These are phyloP conservation scores for Orbilia blumenaviensis DNA, from an alignment of 2,329 filamentous ascomycete species.

Conservation along the genomic window DNA sequence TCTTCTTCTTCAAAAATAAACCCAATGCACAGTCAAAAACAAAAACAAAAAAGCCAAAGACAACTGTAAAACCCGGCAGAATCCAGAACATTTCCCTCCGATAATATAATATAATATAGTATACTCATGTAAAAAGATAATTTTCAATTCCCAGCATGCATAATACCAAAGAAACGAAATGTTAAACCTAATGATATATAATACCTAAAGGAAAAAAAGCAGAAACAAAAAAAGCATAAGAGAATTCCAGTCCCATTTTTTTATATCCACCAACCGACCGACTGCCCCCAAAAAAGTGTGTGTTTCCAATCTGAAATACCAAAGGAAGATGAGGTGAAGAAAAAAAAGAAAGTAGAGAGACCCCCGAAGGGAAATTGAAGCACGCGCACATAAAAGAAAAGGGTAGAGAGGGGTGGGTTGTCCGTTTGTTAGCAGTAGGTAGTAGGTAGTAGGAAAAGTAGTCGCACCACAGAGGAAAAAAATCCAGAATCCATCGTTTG, in stretches of 20 bases:
- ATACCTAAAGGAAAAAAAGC: conserved; percentile 20
- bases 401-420: conserved; percentile 19
- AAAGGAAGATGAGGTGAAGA: too few species aligned
- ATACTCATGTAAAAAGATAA: too few species aligned
- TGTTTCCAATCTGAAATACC: neutral
- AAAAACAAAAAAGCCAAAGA: neutral
- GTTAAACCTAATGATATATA: neutral
- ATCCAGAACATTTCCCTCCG: neutral
- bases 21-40: neutral
- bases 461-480: conserved; percentile 24
- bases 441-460: conserved; percentile 52
- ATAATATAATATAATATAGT: conserved; percentile 21
- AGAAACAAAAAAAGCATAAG: conserved; percentile 1
- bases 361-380: neutral
- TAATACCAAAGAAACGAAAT: neutral
- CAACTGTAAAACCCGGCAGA: neutral
- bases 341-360: neutral
- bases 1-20: too few species aligned
- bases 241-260: neutral
- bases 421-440: too few species aligned
- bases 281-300: neutral
- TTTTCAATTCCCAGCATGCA: conserved; percentile 24
- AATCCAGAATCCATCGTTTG: conserved; percentile 37
- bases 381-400: neutral
- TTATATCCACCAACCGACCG: conserved; percentile 28